Evolutionary conservation across 169 alveolate genomes (phyloP).

Genomic region (Ichthyophthirius multifiliis): DNA sequence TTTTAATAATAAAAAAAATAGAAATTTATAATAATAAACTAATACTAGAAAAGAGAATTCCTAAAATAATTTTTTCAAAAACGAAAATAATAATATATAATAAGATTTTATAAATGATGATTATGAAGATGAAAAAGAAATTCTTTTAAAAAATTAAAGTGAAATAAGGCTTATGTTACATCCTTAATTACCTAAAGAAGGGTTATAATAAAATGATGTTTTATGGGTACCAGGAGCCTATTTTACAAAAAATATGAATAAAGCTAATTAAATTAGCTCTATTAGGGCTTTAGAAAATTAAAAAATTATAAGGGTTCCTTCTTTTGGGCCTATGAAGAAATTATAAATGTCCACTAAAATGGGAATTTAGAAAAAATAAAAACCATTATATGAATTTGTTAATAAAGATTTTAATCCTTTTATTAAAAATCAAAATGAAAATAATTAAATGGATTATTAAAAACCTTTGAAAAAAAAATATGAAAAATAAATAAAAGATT

Average conservation of each 20-base stretch:
- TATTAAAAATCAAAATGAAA: background rate
- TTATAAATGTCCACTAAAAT: background rate
- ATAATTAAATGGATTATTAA: background rate
- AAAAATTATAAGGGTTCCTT: background rate
- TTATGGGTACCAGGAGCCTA: slow-evolving; percentile 6
- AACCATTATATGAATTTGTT: background rate
- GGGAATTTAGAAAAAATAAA: background rate
- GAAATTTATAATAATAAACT: background rate
- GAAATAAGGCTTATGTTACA: slow-evolving; percentile 5
- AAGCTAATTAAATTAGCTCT: background rate
- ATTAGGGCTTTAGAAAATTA: background rate
- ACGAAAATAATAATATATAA: background rate
- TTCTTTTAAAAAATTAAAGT: background rate
- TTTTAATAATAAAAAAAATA: background rate
- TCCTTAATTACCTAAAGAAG: background rate
- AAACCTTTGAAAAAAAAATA: background rate
- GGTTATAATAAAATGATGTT: background rate
- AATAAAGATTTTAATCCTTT: background rate
- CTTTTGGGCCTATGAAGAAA: slow-evolving; percentile 6
- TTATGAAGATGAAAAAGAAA: background rate
- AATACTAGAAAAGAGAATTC: background rate
- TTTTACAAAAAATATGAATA: background rate
- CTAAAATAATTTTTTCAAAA: too few species aligned
- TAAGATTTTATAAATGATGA: background rate
- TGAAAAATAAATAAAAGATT: background rate